Evolutionary conservation across 2,329 filamentous ascomycete species (phyloP), one percentile per base, ranked within the genome.

Genomic region (Pseudogymnoascus sp.): DNA sequence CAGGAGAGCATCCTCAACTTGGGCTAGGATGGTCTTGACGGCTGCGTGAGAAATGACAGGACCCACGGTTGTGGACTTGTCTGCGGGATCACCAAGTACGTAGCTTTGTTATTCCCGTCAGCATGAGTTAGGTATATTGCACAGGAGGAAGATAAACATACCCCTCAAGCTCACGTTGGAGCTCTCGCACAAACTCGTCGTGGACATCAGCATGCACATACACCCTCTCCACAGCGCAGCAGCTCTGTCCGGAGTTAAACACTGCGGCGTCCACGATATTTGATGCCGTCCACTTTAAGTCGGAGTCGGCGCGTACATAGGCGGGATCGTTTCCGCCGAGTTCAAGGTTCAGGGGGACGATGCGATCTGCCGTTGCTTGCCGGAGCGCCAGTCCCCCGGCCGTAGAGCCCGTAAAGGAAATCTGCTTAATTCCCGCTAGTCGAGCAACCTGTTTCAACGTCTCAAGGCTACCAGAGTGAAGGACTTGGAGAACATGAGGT

Each of bases 391-490:
- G 75, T 65, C 79, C 67, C 0, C 79, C 81, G 3, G 73, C 68
- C 2, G 73, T 78, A 0, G 80, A 81, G 3, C 81, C 80, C 0
- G 80, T 83, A 66, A 83, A 83, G 64, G 73, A 77, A 67, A 83
- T 79, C 71, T 82, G 82, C 59, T 76, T 74, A 64, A 97, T 82
- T 65, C 85, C 82, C 5, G 90, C 88, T 61, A 90, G 84, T 57
- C 86, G 82, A 57, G 95, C 85, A 45, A 96, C 80, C 6, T 84
- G 79, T 74, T 95, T 89, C 66, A 97, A 87, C 61, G 87, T 81
- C 52, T 76, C 76, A 26, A 88, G 85, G 57, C 89, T 90, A 59
- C 92, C 92, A 68, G 85, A 89, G 77, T 96, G 92, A 75, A 83
- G 65, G 3, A 73, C 77, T 64, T 82, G 79, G 23, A 82, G 67